A percentile compares a stretch with the other conserved stretches of the same genome.
phyloP scores from a whole-genome alignment of 768 basidiomycete species.

The Suillus subalutaceus region DNA sequence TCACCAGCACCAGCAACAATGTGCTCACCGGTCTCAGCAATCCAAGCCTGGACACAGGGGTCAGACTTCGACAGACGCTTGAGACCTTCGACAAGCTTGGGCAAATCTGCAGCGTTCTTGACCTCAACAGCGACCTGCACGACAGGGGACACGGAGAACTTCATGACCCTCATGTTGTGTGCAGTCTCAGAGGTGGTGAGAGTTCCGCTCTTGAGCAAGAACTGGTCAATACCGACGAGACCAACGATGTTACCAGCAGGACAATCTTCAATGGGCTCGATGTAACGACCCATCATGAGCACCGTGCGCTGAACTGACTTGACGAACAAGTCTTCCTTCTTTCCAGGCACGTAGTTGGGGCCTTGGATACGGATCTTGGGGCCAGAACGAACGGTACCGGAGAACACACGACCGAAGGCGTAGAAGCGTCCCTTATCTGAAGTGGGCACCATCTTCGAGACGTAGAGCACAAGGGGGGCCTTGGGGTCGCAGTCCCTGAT shows the following conservation, averaged over 20 bases:
- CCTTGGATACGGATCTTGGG: constrained; percentile 99
- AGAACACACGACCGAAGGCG: constrained; percentile 99
- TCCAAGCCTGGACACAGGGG: constrained; percentile 97
- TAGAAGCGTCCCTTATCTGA: constrained; percentile 99
- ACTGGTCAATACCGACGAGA: constrained; percentile 99
- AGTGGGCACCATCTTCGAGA: constrained; percentile 99
- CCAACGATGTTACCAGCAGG: constrained; percentile 98
- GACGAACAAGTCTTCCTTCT: constrained; percentile 97
- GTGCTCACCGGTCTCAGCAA: constrained; percentile 91
- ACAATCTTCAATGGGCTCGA: constrained; percentile 99
- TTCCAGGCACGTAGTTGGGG: constrained; percentile 97
- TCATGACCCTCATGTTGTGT: constrained; percentile 99
- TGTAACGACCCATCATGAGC: constrained; percentile 99
- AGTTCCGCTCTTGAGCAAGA: constrained; percentile 99
- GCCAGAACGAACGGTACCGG: constrained; percentile 94
- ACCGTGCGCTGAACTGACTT: constrained; percentile 99
- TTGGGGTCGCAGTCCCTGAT: constrained; percentile 98
- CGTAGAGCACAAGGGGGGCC: constrained; percentile 94
- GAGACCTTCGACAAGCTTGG: constrained; percentile 99
- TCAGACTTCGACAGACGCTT: constrained; percentile 99
- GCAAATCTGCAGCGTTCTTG: constrained; percentile 98
- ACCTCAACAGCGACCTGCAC: constrained; percentile 99
- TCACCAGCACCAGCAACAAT: constrained; percentile 99
- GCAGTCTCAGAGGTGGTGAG: constrained; percentile 97
- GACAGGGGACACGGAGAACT: constrained; percentile 99